Evolutionary conservation across 441 rosid species (phyloP).

Genomic region (Corymbia calophylla): DNA sequence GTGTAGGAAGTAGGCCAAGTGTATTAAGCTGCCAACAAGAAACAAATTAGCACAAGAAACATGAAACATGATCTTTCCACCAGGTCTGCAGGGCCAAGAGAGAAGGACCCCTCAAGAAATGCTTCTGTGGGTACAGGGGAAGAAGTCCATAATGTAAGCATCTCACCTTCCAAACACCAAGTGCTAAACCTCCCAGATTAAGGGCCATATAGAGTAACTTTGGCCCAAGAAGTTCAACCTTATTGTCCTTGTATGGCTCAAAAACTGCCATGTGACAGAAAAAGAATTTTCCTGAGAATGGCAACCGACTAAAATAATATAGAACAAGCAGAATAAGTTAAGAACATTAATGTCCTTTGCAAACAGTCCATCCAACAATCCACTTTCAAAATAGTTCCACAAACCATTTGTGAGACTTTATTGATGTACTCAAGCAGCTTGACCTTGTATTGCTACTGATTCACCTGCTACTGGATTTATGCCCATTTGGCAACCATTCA

Average conservation of each 20-base stretch:
- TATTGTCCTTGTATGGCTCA: constrained; percentile 94
- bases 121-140: not conserved
- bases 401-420: not conserved
- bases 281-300: not conserved
- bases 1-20: constrained; percentile 97
- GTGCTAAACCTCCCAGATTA: constrained; percentile 85
- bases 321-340: not conserved
- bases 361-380: not conserved
- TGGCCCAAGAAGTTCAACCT: constrained; percentile 85
- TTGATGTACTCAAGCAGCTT: not conserved
- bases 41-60: constrained; percentile 3
- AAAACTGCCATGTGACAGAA: constrained; percentile 49
- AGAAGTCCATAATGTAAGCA: not conserved
- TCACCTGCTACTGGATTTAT: not conserved
- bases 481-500: not conserved
- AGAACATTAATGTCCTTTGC: not conserved
- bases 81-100: not conserved
- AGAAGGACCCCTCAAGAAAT: not conserved
- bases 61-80: not conserved
- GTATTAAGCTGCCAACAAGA: constrained; percentile 70
- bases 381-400: not conserved
- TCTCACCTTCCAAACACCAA: constrained; percentile 96
- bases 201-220: constrained; percentile 89
- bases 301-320: not conserved
- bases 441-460: not conserved